A percentile compares a stretch with the other conserved stretches of the same genome.
Evolutionary conservation across 2,329 filamentous ascomycete genomes (phyloP).

Genomic region (Cordyceps cicadae): DNA sequence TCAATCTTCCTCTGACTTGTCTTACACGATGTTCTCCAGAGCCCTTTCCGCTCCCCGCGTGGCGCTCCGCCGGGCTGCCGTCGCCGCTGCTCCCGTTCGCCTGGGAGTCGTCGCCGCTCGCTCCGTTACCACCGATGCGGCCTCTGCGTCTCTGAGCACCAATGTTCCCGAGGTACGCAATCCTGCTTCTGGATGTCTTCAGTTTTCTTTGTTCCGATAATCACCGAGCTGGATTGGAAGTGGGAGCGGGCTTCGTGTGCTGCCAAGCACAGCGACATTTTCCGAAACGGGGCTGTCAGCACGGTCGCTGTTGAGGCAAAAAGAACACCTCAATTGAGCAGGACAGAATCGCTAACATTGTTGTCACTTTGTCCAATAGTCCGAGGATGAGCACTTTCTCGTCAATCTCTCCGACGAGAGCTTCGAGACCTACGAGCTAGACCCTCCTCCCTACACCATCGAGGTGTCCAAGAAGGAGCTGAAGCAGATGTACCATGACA

Average conservation of each 20-base stretch:
- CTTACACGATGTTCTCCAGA: conserved; percentile 58
- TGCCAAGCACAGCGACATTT: neutral
- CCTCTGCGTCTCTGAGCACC: conserved; percentile 81
- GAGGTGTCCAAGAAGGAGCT: conserved; percentile 95
- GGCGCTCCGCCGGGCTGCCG: conserved; percentile 46
- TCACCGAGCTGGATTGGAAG: neutral
- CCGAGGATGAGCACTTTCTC: conserved; percentile 88
- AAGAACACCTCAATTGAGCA: neutral
- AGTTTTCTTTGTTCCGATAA: neutral
- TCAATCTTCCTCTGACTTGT: neutral
- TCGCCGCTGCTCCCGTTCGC: conserved; percentile 32
- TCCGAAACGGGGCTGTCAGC: neutral
- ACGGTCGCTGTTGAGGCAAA: neutral
- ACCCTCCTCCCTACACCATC: conserved; percentile 88
- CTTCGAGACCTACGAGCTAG: conserved; percentile 99
- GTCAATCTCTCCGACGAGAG: conserved; percentile 93
- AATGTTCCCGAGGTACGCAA: conserved; percentile 43
- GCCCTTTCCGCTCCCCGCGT: conserved; percentile 55
- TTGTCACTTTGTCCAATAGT: conserved; percentile 39
- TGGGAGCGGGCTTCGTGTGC: neutral
- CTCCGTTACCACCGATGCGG: conserved; percentile 90
- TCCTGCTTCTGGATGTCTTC: neutral
- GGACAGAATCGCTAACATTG: neutral
- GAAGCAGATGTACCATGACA: conserved; percentile 98
- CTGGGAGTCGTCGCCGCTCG: conserved; percentile 41